phyloP scores from a whole-genome alignment of 257 asterid genomes.

The Gynochthodes officinalis region DNA sequence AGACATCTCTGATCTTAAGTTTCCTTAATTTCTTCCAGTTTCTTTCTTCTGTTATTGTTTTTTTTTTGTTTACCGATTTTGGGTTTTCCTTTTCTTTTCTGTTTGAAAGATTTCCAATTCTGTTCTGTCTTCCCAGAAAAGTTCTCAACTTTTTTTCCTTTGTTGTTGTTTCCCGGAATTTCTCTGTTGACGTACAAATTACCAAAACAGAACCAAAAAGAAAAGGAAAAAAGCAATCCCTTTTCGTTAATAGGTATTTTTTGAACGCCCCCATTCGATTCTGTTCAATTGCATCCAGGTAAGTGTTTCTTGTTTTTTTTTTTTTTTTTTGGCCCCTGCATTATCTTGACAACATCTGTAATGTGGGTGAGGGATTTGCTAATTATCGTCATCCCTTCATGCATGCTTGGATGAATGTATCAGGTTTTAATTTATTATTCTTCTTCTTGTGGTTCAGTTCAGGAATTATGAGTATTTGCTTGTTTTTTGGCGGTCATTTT shows the following conservation, averaged over 20 bases:
- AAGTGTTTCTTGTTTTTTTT: not conserved
- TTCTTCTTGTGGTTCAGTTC: not conserved
- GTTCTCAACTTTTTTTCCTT: not conserved
- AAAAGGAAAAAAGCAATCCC: too few species aligned
- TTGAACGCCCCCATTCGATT: not conserved
- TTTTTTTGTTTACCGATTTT: too few species aligned
- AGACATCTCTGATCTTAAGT: not conserved
- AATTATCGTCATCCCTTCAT: not conserved
- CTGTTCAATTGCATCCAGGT: conserved; percentile 4
- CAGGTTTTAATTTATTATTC: not conserved
- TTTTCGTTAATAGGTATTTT: too few species aligned
- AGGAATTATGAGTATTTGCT: not conserved
- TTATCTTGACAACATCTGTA: not conserved
- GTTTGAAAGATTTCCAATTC: conserved; percentile 5
- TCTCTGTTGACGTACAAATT: conserved; percentile 7
- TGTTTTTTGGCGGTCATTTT: not conserved
- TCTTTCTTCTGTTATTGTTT: not conserved
- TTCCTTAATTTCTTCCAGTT: not conserved
- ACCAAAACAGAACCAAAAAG: not conserved
- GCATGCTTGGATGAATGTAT: not conserved
- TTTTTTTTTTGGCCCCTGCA: not conserved
- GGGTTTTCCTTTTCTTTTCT: not conserved
- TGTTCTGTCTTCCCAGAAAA: conserved; percentile 5
- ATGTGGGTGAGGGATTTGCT: not conserved
- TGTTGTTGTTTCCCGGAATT: conserved; percentile 9